Percentiles rank a stretch among this genome's conserved stretches.
Conservation (phyloP, 2,329 filamentous ascomycete genomes). For the Thermothelomyces thermophilus region DNA sequence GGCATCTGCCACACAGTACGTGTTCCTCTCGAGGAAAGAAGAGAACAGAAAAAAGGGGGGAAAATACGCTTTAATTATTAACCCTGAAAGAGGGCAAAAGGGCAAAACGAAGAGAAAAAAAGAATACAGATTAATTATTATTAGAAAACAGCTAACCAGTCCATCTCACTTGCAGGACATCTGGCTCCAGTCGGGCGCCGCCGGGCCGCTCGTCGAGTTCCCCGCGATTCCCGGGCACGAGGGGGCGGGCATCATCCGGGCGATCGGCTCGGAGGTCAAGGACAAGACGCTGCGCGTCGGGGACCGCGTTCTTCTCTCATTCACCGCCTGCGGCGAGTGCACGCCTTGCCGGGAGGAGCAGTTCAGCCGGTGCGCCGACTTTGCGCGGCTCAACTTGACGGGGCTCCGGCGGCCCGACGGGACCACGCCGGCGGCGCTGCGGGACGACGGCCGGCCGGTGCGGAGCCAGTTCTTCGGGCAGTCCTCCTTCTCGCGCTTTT, state of each 20-base stretch:
- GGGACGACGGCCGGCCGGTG: slow-evolving; percentile 15
- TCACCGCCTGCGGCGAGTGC: slow-evolving; percentile 30
- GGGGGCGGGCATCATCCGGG: slow-evolving; percentile 27
- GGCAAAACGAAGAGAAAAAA: no score
- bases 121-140: no score
- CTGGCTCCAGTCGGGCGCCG: slow-evolving; percentile 25
- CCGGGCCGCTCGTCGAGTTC: slow-evolving; percentile 22
- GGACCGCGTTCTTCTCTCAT: slow-evolving; percentile 33
- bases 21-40: slow-evolving; percentile 1
- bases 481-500: slow-evolving; percentile 26
- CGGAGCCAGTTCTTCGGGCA: slow-evolving; percentile 31
- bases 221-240: slow-evolving; percentile 29
- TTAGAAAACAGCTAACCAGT: no score
- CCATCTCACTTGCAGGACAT: slow-evolving; percentile 20
- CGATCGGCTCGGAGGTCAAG: slow-evolving; percentile 26
- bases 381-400: slow-evolving; percentile 24
- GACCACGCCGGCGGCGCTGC: background rate
- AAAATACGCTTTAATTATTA: no score
- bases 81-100: no score
- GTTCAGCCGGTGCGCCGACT: slow-evolving; percentile 27
- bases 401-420: slow-evolving; percentile 11
- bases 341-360: slow-evolving; percentile 26
- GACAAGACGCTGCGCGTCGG: slow-evolving; percentile 26
- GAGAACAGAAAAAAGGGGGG: no score
- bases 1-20: slow-evolving; percentile 28